Base-by-base conservation (phyloP, 306 rosid species). In the Pterocarpus santalinus region DNA sequence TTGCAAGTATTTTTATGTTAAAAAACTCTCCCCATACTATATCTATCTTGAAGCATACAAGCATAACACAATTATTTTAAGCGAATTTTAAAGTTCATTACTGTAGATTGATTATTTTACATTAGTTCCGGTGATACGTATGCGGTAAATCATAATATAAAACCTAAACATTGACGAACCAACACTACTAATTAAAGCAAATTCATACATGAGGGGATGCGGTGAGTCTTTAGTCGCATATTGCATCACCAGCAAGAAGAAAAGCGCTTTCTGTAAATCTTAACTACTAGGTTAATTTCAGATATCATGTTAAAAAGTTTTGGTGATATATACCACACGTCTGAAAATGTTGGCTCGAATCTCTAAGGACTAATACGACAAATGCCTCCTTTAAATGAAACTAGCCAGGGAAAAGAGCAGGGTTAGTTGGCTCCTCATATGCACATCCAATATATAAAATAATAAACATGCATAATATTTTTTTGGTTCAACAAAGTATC, bases 381-480 rank as follows among this genome's bases (percentile, higher is more conserved):
- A 22, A 47, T 47, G 53, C 53, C 53, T 46, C 53, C 53, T 10
- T 47, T 47, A 12, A 12, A 12, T 47, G 53, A 47, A 47, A 47
- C 53, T 47, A 47, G 53, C 14, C 7, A 47, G 53, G 7, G 14
- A 47, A 47, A 47, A 47, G 13, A 11, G 15, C 4, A 1, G 30
- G 30, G 61, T 55, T 55, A 16, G 61, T 6, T 55, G 61, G 71
- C 11, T 76, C 46, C 39, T 34, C 34, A 1, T 76, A 14, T 32
- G 66, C 13, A 58, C 72, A 76, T 79, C 14, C 43, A 33, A 55
- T 16, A 6, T n/a, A 55, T 13, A n/a, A n/a, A 55, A n/a, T 55
- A 8, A 55, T 16, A 55, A 55, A 55, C n/a, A 55, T 55, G 16
- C 17, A 4, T 55, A 30, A 55, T 55, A 5, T 17, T 55, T n/a